These are phyloP conservation scores for Lactarius sanguifluus DNA, from an alignment of 768 basidiomycete species.

Conservation along the genomic window DNA sequence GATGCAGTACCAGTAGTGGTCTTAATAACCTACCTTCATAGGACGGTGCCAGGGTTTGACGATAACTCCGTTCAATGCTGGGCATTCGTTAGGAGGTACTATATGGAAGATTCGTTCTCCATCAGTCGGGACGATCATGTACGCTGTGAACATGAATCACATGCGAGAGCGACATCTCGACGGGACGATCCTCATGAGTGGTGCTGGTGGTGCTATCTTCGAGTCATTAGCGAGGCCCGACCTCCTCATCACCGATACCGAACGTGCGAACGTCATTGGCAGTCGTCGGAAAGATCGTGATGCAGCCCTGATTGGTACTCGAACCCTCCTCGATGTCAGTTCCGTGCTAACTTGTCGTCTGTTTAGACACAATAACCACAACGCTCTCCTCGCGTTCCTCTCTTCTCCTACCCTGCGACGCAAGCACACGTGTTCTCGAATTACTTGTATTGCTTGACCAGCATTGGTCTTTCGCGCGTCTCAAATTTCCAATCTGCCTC, in stretches of 20 bases:
- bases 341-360: constrained; percentile 20
- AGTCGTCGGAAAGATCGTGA: constrained; percentile 90
- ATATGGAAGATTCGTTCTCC: constrained; percentile 99
- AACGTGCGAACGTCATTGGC: constrained; percentile 76
- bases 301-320: constrained; percentile 77
- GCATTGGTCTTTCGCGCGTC: constrained; percentile 90
- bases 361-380: constrained; percentile 79
- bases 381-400: constrained; percentile 81
- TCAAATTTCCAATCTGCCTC: constrained; percentile 89
- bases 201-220: constrained; percentile 73
- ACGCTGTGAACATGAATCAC: constrained; percentile 95
- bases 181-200: constrained; percentile 82
- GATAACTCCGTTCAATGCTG: constrained; percentile 92
- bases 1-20: not conserved
- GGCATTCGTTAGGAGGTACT: constrained; percentile 93
- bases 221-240: constrained; percentile 89
- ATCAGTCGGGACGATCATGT: constrained; percentile 91
- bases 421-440: constrained; percentile 92
- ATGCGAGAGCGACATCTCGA: constrained; percentile 95
- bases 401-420: constrained; percentile 87
- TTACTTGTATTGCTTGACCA: constrained; percentile 95
- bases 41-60: constrained; percentile 92
- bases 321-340: constrained; percentile 7
- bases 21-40: constrained; percentile 17
- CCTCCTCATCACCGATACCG: constrained; percentile 90